phyloP scores from a whole-genome alignment of 208 protist genomes.

The Porcisia deanei region DNA sequence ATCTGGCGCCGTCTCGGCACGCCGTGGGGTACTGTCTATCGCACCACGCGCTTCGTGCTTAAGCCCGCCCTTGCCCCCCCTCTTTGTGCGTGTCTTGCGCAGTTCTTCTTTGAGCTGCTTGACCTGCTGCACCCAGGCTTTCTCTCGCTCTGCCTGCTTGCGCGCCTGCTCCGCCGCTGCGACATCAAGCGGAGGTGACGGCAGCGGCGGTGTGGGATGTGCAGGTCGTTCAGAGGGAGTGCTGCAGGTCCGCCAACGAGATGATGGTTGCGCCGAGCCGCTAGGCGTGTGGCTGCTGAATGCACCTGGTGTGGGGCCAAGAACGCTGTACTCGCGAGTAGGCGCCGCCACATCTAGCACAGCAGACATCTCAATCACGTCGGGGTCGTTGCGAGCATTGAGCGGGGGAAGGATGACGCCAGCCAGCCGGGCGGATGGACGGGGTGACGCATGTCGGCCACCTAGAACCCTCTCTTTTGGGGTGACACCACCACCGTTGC shows the following conservation, averaged over 20 bases:
- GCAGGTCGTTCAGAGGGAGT: conserved; percentile 14
- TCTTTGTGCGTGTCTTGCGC: conserved; percentile 66
- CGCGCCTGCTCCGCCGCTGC: conserved; percentile 38
- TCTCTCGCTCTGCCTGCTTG: conserved; percentile 77
- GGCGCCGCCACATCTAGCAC: conserved; percentile 28
- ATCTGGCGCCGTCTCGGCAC: conserved; percentile 84
- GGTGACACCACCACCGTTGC: conserved; percentile 2
- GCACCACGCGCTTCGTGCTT: conserved; percentile 3
- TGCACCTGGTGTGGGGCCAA: background rate
- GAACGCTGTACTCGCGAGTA: conserved; percentile 9
- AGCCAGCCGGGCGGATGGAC: conserved; percentile 26
- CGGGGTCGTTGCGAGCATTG: conserved; percentile 16
- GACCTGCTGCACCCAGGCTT: conserved; percentile 85
- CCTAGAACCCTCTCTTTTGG: conserved; percentile 1
- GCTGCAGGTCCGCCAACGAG: conserved; percentile 18
- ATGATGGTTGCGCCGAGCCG: background rate
- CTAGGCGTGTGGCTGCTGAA: background rate
- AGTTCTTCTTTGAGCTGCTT: conserved; percentile 84
- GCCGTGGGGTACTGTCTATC: conserved; percentile 25
- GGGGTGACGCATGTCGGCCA: conserved; percentile 1
- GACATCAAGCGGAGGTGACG: conserved; percentile 6
- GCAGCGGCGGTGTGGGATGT: background rate
- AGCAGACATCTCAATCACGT: conserved; percentile 49
- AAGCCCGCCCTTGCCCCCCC: conserved; percentile 33
- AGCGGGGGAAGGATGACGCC: conserved; percentile 41